Percentiles rank a stretch among this genome's conserved stretches.
phyloP scores from a whole-genome alignment of 1,284 basidiomycete species.

The Xerocomus cyaneibrunnescens region DNA sequence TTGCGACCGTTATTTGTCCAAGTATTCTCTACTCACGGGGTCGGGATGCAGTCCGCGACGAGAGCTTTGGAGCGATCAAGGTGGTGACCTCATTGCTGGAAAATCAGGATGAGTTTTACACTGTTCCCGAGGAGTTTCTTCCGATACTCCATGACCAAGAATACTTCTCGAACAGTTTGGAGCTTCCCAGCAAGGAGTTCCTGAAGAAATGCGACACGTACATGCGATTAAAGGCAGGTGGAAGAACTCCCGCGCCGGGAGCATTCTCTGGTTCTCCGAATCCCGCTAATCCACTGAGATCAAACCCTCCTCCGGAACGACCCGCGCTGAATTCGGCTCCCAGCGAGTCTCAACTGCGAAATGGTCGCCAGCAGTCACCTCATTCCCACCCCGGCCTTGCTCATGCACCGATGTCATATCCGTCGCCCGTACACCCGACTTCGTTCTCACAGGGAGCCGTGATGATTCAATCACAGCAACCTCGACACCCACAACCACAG shows the following conservation, averaged over 20 bases:
- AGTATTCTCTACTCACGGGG: conserved; percentile 91
- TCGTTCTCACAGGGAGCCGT: conserved; percentile 44
- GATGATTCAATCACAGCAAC: conserved; percentile 44
- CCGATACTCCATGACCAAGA: conserved; percentile 83
- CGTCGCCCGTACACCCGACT: conserved; percentile 37
- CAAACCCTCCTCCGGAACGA: conserved; percentile 36
- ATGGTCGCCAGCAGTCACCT: conserved; percentile 46
- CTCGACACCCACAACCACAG: conserved; percentile 39
- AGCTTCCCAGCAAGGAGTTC: conserved; percentile 86
- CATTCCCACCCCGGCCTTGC: conserved; percentile 38
- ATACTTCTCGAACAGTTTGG: conserved; percentile 79
- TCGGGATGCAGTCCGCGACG: conserved; percentile 86
- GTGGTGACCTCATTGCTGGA: conserved; percentile 87
- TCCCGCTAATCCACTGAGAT: conserved; percentile 22
- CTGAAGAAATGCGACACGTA: conserved; percentile 88
- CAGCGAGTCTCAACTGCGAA: conserved; percentile 44
- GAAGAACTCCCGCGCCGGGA: conserved; percentile 42
- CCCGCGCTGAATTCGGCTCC: conserved; percentile 36
- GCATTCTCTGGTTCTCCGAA: conserved; percentile 33
- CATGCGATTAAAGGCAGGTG: conserved; percentile 50
- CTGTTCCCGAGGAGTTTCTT: conserved; percentile 83
- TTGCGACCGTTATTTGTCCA: conserved; percentile 97
- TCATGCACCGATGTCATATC: conserved; percentile 47
- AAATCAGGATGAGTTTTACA: conserved; percentile 92
- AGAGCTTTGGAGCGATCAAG: conserved; percentile 89